A percentile compares a stretch with the other conserved stretches of the same genome.
phyloP scores from a whole-genome alignment of 371 early-diverging fungal genomes.

The Circinella umbellata region DNA sequence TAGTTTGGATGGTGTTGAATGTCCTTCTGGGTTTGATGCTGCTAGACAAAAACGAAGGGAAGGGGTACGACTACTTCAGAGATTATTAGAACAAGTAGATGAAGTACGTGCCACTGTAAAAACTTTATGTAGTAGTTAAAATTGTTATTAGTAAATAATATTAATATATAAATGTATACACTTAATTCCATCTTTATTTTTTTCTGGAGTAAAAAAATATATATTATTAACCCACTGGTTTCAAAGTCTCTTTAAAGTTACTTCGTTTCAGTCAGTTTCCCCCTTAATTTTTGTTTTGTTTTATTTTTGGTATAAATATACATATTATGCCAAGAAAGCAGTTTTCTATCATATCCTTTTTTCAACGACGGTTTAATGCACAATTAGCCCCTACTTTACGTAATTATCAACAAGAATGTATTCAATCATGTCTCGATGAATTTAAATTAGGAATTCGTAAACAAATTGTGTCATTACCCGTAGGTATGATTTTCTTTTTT shows the following conservation, averaged over 20 bases:
- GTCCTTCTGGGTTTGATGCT: slow-evolving; percentile 58
- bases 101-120: slow-evolving; percentile 31
- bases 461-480: slow-evolving; percentile 84
- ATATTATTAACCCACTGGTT: too few species aligned
- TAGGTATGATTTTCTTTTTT: slow-evolving; percentile 48
- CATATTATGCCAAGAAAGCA: too few species aligned
- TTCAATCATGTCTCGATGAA: slow-evolving; percentile 62
- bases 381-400: slow-evolving; percentile 38
- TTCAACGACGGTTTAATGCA: not conserved
- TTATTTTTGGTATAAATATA: too few species aligned
- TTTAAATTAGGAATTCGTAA: slow-evolving; percentile 56
- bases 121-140: not conserved
- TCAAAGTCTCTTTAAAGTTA: too few species aligned
- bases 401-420: slow-evolving; percentile 85
- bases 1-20: slow-evolving; percentile 59
- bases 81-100: slow-evolving; percentile 58
- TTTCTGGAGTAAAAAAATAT: too few species aligned
- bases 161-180: too few species aligned
- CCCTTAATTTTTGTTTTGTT: too few species aligned
- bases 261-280: too few species aligned
- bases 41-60: slow-evolving; percentile 64
- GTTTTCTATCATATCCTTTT: not conserved
- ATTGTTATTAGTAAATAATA: not conserved
- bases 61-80: slow-evolving; percentile 58
- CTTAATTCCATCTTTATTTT: too few species aligned